Percentiles rank a stretch among this genome's conserved stretches.
Evolutionary conservation across 352 stramenopile genomes (phyloP).

Genomic region (Aphanomyces cochlioides): DNA sequence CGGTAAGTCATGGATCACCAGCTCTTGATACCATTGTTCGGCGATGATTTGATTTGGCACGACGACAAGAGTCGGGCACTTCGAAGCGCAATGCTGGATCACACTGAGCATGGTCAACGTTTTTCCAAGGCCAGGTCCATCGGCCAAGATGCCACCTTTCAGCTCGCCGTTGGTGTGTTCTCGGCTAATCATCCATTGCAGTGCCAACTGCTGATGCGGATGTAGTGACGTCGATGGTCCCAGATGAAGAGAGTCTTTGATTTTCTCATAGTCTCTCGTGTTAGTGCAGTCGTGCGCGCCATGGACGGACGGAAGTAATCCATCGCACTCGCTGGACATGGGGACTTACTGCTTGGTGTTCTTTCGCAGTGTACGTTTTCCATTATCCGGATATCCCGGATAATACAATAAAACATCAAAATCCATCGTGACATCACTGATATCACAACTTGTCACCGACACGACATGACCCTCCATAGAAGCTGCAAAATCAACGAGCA

Average conservation of each 20-base stretch:
- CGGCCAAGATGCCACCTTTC: constrained; percentile 18
- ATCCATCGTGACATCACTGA: too few relatives aligned
- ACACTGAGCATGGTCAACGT: constrained; percentile 26
- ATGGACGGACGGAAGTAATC: neutral
- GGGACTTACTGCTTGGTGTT: too few relatives aligned
- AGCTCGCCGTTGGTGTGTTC: neutral
- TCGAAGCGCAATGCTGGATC: neutral
- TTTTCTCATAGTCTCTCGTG: neutral
- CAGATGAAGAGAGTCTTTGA: neutral
- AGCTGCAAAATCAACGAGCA: too few relatives aligned
- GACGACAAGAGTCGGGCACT: constrained; percentile 19
- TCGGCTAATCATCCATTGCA: constrained; percentile 11
- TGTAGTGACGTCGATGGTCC: constrained; percentile 3
- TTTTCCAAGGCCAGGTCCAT: constrained; percentile 27
- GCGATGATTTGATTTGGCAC: constrained; percentile 27
- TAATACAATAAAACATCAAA: too few relatives aligned
- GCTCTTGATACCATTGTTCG: constrained; percentile 20
- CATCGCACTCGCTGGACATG: neutral
- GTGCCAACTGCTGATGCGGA: constrained; percentile 15
- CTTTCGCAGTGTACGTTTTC: too few relatives aligned
- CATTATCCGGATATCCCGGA: too few relatives aligned
- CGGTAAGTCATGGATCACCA: neutral
- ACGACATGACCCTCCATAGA: too few relatives aligned
- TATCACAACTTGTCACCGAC: too few relatives aligned
- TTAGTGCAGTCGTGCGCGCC: neutral